Evolutionary conservation across 2,329 filamentous ascomycete species (phyloP), one percentile per base, ranked within the genome.

Genomic region (Trichoderma atroviride): DNA sequence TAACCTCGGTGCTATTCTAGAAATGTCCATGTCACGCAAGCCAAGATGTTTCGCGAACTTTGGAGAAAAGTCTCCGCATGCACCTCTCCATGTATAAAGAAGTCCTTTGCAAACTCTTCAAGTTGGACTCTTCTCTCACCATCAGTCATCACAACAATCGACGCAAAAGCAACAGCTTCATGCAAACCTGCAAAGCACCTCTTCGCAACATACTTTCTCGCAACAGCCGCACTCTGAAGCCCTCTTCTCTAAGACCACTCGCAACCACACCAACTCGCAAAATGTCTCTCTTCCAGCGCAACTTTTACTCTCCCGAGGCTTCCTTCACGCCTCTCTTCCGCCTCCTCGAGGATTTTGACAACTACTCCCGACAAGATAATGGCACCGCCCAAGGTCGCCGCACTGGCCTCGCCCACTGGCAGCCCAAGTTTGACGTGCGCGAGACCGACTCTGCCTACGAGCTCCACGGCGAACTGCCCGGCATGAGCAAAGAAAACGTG

Each of bases 401-500:
- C 63, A 16, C 67, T 1, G 66, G 65, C 71, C 71, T 83, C 65
- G 80, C 81, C 52, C 60, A 65, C 75, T 93, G 92, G 85, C 85
- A 86, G 58, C 91, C 91, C 60, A 89, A 88, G 78, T 94, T 93
- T 77, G 91, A 93, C 73, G 84, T 93, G 71, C 88, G 86, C 77
- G 91, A 94, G 81, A 84, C 85, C 4, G 84, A 86, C 69, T 80
- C 86, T 13, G 78, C 82, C 69, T 94, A 92, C 77, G 88, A 93
- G 79, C 87, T 94, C 14, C 88, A 93, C 74, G 92, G 91, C 74
- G 91, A 94, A 79, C 87, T 94, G 0, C 89, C 91, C 0, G 92
- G 92, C 59, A 83, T 93, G 73, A 86, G 87, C 72, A 90, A 92
- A 79, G 88, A 91, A 73, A 84, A 93, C 76, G 82, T 94, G 75